A percentile compares a stretch with the other conserved stretches of the same genome.
These are phyloP conservation scores for Entrophospora sp. DNA, from an alignment of 192 early-diverging fungal species.

Conservation along the genomic window DNA sequence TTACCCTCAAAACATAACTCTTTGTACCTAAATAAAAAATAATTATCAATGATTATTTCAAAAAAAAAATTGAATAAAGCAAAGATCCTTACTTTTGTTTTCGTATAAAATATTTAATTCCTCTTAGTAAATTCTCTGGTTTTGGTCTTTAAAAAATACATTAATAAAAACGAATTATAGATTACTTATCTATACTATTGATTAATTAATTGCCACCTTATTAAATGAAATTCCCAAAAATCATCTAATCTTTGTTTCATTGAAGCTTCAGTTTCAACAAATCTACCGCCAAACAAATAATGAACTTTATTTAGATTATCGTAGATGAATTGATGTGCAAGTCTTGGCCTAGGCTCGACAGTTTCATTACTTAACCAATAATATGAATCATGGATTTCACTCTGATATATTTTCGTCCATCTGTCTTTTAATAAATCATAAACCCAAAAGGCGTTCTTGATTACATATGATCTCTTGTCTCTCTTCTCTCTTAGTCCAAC, in stretches of 20 bases:
- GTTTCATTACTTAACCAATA: slow-evolving; percentile 18
- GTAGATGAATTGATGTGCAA: slow-evolving; percentile 89
- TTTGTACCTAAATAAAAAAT: neutral
- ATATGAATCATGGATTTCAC: slow-evolving; percentile 29
- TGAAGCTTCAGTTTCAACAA: slow-evolving; percentile 51
- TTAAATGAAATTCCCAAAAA: slow-evolving; percentile 70
- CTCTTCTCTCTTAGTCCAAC: slow-evolving; percentile 57
- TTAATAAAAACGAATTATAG: neutral
- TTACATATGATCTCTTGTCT: slow-evolving; percentile 42
- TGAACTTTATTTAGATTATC: slow-evolving; percentile 60
- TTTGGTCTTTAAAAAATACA: neutral
- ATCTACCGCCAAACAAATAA: slow-evolving; percentile 93
- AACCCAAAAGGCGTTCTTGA: slow-evolving; percentile 74
- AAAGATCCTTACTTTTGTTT: slow-evolving; percentile 5
- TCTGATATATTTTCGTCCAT: slow-evolving; percentile 67
- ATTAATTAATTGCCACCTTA: no score
- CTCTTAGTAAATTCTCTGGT: slow-evolving; percentile 1
- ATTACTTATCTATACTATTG: neutral
- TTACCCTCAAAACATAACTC: slow-evolving; percentile 20
- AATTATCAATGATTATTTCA: neutral
- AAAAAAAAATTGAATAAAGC: neutral
- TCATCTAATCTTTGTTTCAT: slow-evolving; percentile 65
- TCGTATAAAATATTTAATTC: slow-evolving; percentile 1
- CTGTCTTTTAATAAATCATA: slow-evolving; percentile 43
- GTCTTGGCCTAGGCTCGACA: slow-evolving; percentile 72